phyloP scores from a whole-genome alignment of 73 alveolate genomes.

The Paramecium sexaurelia region DNA sequence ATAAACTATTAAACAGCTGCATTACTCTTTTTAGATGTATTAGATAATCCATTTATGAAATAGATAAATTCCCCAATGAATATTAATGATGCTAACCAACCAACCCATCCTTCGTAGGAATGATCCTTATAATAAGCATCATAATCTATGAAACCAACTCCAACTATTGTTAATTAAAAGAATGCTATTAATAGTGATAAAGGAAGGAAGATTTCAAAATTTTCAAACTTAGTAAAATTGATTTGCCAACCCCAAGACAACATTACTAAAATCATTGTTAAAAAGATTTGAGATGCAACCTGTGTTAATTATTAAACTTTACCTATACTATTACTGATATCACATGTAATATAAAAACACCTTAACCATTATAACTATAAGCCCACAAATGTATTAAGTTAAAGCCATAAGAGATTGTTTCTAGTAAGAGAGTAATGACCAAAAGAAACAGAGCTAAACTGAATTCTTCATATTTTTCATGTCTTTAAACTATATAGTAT shows the following conservation, averaged over 20 bases:
- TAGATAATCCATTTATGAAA: neutral
- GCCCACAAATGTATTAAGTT: conserved; percentile 51
- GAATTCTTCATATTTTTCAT: conserved; percentile 62
- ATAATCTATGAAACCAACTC: conserved; percentile 57
- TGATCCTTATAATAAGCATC: conserved; percentile 62
- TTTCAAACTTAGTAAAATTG: conserved; percentile 61
- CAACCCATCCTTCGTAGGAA: conserved; percentile 67
- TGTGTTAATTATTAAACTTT: neutral
- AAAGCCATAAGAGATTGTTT: neutral
- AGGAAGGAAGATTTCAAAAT: conserved; percentile 60
- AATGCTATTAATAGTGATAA: conserved; percentile 31
- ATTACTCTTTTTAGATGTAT: conserved; percentile 13
- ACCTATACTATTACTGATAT: conserved; percentile 22
- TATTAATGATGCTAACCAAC: conserved; percentile 37
- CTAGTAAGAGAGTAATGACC: conserved; percentile 34
- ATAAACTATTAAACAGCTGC: conserved; percentile 1
- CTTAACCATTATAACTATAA: conserved; percentile 61
- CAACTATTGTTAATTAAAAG: conserved; percentile 57
- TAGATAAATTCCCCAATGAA: conserved; percentile 22
- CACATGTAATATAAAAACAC: conserved; percentile 9
- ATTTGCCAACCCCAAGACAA: conserved; percentile 71
- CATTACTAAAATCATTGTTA: conserved; percentile 45
- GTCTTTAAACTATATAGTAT: neutral
- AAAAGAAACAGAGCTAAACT: conserved; percentile 46
- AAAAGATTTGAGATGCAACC: conserved; percentile 13